These are phyloP conservation scores for Xerocomus spinulosus DNA, from an alignment of 768 basidiomycete genomes.

Conservation along the genomic window DNA sequence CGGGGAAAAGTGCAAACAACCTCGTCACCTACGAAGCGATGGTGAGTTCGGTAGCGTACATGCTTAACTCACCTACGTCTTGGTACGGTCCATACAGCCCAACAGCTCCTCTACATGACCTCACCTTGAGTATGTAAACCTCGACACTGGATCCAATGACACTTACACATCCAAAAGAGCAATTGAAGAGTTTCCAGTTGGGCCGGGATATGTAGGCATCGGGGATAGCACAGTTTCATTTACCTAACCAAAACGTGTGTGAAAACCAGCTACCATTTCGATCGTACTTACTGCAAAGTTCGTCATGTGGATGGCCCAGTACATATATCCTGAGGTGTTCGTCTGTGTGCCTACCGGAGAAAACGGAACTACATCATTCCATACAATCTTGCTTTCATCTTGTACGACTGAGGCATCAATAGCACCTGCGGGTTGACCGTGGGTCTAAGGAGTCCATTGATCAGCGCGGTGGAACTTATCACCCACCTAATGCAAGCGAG, in stretches of 20 bases:
- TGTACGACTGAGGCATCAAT: conserved; percentile 66
- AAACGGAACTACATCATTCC: conserved; percentile 75
- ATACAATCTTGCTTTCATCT: conserved; percentile 55
- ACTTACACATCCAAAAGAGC: conserved; percentile 73
- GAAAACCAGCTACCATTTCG: neutral
- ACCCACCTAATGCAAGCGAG: conserved; percentile 57
- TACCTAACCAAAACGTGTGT: conserved; percentile 38
- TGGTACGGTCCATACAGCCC: conserved; percentile 76
- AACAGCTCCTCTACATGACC: conserved; percentile 51
- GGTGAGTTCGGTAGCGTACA: neutral
- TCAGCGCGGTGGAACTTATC: neutral
- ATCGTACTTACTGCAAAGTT: conserved; percentile 43
- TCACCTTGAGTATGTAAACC: conserved; percentile 2
- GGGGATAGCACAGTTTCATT: conserved; percentile 51
- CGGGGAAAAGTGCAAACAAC: conserved; percentile 54
- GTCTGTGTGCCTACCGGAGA: conserved; percentile 54
- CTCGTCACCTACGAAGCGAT: conserved; percentile 52
- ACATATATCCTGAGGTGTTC: conserved; percentile 65
- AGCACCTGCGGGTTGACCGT: conserved; percentile 49
- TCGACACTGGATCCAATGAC: neutral
- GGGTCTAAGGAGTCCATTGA: neutral
- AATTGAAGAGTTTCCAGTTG: conserved; percentile 51
- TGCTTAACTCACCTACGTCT: conserved; percentile 47
- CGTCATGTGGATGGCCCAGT: conserved; percentile 66
- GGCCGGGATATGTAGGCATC: conserved; percentile 58